Conservation (phyloP, 1,284 basidiomycete species). For the Ustilago hordei region DNA sequence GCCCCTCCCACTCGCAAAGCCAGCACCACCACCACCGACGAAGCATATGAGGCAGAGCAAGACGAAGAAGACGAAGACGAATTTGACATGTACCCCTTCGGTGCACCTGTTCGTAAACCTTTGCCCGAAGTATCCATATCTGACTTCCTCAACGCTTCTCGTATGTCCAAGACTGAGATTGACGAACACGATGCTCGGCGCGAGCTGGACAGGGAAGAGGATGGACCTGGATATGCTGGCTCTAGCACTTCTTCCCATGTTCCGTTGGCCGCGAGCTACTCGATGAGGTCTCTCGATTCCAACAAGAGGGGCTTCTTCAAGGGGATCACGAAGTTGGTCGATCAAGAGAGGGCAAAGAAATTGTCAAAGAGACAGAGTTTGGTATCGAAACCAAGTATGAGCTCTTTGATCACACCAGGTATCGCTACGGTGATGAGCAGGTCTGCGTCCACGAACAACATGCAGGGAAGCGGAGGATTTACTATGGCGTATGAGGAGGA, state of each 20-base stretch:
- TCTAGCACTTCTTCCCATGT: conserved; percentile 19
- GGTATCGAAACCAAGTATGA: conserved; percentile 9
- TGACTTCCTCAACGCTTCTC: conserved; percentile 47
- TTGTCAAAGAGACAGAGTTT: conserved; percentile 1
- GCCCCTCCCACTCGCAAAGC: conserved; percentile 8
- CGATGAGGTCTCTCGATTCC: conserved; percentile 1
- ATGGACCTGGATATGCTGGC: neutral
- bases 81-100: conserved; percentile 25
- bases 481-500: conserved; percentile 14
- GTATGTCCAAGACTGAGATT: conserved; percentile 44
- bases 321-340: conserved; percentile 25
- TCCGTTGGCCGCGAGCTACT: neutral
- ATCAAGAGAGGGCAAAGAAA: conserved; percentile 5
- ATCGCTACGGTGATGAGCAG: neutral
- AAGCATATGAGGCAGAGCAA: conserved; percentile 4
- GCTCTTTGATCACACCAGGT: neutral
- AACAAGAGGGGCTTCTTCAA: conserved; percentile 16
- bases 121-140: conserved; percentile 34
- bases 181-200: conserved; percentile 30
- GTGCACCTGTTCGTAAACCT: neutral
- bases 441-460: neutral
- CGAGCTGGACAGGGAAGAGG: conserved; percentile 15
- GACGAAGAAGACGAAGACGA: conserved; percentile 32
- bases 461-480: neutral
- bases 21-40: neutral